These are phyloP conservation scores for Porpolomopsis calyptriformis DNA, from an alignment of 768 basidiomycete genomes.

Conservation along the genomic window DNA sequence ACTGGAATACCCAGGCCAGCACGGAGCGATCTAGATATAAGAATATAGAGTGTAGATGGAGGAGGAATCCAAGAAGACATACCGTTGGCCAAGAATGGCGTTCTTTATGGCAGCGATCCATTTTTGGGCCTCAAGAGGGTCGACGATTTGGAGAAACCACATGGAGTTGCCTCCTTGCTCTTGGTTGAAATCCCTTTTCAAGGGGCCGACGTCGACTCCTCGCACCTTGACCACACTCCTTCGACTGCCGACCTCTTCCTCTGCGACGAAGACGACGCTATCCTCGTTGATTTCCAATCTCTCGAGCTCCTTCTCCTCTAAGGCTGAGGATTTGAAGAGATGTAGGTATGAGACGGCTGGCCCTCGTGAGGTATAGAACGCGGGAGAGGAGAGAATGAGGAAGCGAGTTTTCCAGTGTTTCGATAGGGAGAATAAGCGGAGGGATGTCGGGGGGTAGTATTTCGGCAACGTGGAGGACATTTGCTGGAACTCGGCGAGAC, in stretches of 20 bases:
- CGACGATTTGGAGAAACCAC: constrained; percentile 62
- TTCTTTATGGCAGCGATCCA: constrained; percentile 73
- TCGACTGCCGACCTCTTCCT: constrained; percentile 38
- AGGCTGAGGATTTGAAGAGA: constrained; percentile 52
- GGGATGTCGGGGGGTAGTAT: constrained; percentile 54
- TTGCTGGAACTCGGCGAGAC: constrained; percentile 43
- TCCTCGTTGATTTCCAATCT: constrained; percentile 67
- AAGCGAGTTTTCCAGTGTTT: constrained; percentile 63
- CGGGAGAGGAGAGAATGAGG: constrained; percentile 47
- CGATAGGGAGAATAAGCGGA: constrained; percentile 62
- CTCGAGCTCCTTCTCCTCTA: constrained; percentile 62
- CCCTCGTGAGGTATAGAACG: constrained; percentile 25
- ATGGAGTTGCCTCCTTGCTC: constrained; percentile 45
- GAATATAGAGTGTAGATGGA: constrained; percentile 5
- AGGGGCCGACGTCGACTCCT: constrained; percentile 46
- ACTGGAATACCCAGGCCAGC: constrained; percentile 49
- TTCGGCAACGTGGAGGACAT: constrained; percentile 50
- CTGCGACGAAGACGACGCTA: constrained; percentile 66
- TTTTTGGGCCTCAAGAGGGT: constrained; percentile 50
- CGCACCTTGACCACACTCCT: constrained; percentile 57
- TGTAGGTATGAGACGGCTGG: constrained; percentile 53
- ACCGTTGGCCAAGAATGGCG: constrained; percentile 65
- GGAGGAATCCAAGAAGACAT: constrained; percentile 4
- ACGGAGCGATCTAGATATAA: constrained; percentile 45
- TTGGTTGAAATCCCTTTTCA: constrained; percentile 36